Evolutionary conservation across 208 protist genomes (phyloP).

Genomic region (Wallacemonas sp.): DNA sequence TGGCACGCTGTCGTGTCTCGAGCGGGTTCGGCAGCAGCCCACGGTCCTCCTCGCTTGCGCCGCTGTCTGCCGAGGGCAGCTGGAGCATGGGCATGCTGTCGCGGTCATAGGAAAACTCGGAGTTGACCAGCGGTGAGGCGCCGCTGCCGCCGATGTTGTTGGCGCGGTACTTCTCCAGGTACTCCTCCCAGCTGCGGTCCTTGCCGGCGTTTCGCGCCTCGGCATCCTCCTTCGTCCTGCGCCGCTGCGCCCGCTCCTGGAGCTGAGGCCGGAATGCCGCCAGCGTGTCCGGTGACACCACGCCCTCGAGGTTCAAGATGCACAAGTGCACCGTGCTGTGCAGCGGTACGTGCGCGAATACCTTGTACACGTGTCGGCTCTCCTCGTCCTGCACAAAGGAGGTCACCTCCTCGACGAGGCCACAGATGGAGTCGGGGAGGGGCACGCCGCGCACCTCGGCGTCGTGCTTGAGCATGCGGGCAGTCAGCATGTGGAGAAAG

Average conservation of each 20-base stretch:
- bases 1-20: conserved; percentile 69
- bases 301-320: conserved; percentile 55
- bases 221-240: conserved; percentile 23
- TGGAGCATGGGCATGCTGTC: conserved; percentile 54
- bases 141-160: not conserved
- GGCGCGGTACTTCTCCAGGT: conserved; percentile 46
- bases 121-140: conserved; percentile 6
- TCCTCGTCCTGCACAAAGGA: conserved; percentile 70
- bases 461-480: conserved; percentile 81
- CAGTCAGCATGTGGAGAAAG: conserved; percentile 77
- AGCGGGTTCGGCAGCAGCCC: conserved; percentile 62
- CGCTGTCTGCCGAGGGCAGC: conserved; percentile 42
- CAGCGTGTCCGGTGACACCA: conserved; percentile 62
- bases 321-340: conserved; percentile 78
- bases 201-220: conserved; percentile 7
- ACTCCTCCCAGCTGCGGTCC: conserved; percentile 72
- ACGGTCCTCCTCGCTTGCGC: conserved; percentile 35
- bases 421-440: conserved; percentile 47
- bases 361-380: conserved; percentile 69
- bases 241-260: conserved; percentile 32
- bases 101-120: conserved; percentile 50
- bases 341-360: conserved; percentile 76
- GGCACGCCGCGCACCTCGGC: conserved; percentile 41
- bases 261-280: conserved; percentile 41
- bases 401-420: conserved; percentile 55